phyloP scores from a whole-genome alignment of 2,329 filamentous ascomycete species.

The Alternaria burnsii region DNA sequence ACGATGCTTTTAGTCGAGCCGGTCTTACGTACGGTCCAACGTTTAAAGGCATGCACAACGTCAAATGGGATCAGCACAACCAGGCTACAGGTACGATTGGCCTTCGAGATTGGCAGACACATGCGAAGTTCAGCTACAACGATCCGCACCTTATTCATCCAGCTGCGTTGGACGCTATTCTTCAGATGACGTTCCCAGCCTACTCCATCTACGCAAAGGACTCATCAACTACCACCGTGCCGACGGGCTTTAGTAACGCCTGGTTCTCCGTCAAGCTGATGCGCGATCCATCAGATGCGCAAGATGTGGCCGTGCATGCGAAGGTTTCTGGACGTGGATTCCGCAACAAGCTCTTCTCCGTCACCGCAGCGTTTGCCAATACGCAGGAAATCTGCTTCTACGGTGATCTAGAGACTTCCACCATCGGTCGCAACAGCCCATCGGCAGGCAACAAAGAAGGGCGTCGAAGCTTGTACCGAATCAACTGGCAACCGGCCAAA shows the following conservation, averaged over 20 bases:
- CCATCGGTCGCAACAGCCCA: conserved; percentile 13
- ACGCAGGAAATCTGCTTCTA: conserved; percentile 11
- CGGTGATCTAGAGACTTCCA: conserved; percentile 23
- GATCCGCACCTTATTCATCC: conserved; percentile 29
- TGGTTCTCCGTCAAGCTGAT: conserved; percentile 18
- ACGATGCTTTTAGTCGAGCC: conserved; percentile 14
- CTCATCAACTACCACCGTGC: conserved; percentile 17
- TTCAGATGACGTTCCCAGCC: conserved; percentile 24
- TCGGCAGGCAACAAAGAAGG: background rate
- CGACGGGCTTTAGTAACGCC: conserved; percentile 20
- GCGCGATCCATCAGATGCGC: background rate
- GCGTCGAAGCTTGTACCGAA: conserved; percentile 9
- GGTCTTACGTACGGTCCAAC: conserved; percentile 25
- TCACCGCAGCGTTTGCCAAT: conserved; percentile 12
- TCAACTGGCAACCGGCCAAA: conserved; percentile 14
- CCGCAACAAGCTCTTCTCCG: conserved; percentile 19
- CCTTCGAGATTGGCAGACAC: conserved; percentile 18
- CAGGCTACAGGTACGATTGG: conserved; percentile 15
- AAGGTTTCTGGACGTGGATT: conserved; percentile 19
- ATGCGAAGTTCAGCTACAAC: conserved; percentile 3
- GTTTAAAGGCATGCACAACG: conserved; percentile 21
- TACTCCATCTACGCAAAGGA: conserved; percentile 18
- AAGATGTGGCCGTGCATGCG: conserved; percentile 14
- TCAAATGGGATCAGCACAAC: conserved; percentile 11
- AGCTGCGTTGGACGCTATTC: conserved; percentile 22